Evolutionary conservation across 257 asterid species (phyloP).

Genomic region (Voacanga thouarsii): DNA sequence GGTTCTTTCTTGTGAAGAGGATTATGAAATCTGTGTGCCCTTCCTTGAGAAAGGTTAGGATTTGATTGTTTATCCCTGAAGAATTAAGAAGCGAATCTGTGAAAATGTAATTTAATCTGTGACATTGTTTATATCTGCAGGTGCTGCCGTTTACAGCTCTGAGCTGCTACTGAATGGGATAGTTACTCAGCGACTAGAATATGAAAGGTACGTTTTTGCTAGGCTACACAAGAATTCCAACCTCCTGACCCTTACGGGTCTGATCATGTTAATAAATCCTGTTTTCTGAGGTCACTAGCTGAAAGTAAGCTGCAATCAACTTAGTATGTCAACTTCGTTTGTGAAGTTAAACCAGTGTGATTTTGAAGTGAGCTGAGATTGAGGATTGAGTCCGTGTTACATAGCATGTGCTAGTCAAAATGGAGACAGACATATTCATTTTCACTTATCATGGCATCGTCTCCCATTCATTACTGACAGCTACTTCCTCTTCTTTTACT

Average conservation of each 20-base stretch:
- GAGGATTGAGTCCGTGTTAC: neutral
- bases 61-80: neutral
- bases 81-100: neutral
- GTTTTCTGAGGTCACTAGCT: neutral
- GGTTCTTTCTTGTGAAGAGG: constrained; percentile 93
- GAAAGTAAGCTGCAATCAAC: neutral
- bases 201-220: constrained; percentile 57
- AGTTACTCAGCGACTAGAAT: constrained; percentile 86
- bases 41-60: constrained; percentile 81
- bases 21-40: constrained; percentile 72
- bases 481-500: neutral
- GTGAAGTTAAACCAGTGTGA: neutral
- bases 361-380: neutral
- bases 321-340: too few relatives aligned
- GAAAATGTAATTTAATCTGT: neutral
- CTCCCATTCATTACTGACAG: neutral
- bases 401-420: neutral
- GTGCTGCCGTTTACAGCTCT: constrained; percentile 73
- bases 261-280: neutral
- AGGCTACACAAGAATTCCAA: neutral
- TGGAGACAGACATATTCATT: neutral
- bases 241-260: neutral
- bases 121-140: constrained; percentile 41
- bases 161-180: constrained; percentile 93
- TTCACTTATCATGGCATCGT: too few relatives aligned